A percentile compares a stretch with the other conserved stretches of the same genome.
Conservation (phyloP, 495 filamentous ascomycete genomes). For the Trichoderma asperelloides region DNA sequence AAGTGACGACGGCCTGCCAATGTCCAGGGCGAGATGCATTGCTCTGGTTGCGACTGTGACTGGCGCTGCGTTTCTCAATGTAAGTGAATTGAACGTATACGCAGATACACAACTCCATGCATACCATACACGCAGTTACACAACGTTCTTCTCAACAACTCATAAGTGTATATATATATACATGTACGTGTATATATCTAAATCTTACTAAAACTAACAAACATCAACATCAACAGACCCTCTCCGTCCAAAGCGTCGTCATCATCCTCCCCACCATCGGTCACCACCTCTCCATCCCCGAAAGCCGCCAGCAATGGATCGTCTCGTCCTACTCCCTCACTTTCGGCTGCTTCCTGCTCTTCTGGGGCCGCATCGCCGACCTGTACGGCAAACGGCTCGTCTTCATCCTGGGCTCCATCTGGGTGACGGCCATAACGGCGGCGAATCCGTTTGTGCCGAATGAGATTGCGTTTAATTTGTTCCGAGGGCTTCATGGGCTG, state of each 20-base stretch:
- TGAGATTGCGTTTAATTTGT: slow-evolving; percentile 59
- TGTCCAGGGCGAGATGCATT: slow-evolving; percentile 39
- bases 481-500: slow-evolving; percentile 63
- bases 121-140: too few relatives aligned
- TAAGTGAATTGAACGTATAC: too few relatives aligned
- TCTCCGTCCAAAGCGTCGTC: slow-evolving; percentile 50
- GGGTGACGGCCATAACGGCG: slow-evolving; percentile 52
- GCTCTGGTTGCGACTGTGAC: slow-evolving; percentile 40
- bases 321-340: slow-evolving; percentile 54
- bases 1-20: slow-evolving; percentile 20
- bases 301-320: slow-evolving; percentile 51
- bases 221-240: too few relatives aligned
- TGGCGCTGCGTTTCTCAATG: slow-evolving; percentile 48
- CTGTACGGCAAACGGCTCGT: slow-evolving; percentile 63
- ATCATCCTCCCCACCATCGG: slow-evolving; percentile 54
- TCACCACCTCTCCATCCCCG: slow-evolving; percentile 43
- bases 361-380: slow-evolving; percentile 66
- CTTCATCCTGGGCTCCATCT: slow-evolving; percentile 57
- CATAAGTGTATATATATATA: too few relatives aligned
- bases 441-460: slow-evolving; percentile 56
- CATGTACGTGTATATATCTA: too few relatives aligned
- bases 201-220: too few relatives aligned
- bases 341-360: slow-evolving; percentile 61
- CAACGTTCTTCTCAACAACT: too few relatives aligned
- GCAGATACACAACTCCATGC: too few relatives aligned